Conservation (phyloP, 2,329 filamentous ascomycete species). For the Paraphaeosphaeria sporulosa region DNA sequence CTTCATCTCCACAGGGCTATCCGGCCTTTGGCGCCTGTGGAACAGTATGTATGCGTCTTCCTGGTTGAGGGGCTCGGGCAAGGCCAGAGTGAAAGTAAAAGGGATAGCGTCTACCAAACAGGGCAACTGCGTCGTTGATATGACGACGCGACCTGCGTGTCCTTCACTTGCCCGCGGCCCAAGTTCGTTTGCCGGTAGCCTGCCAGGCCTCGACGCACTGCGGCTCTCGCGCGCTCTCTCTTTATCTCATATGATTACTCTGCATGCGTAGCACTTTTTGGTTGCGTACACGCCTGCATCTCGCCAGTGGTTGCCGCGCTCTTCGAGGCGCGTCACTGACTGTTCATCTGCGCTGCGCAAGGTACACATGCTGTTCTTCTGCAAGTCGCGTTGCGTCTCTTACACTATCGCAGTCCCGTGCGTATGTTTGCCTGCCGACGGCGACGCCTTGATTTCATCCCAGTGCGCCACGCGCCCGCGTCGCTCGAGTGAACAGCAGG, state of each 20-base stretch:
- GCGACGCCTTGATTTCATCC: background rate
- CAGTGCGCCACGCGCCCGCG: background rate
- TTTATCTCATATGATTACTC: background rate
- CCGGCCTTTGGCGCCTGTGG: background rate
- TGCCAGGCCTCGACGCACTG: background rate
- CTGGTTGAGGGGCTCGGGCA: background rate
- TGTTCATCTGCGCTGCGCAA: background rate
- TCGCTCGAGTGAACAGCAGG: background rate
- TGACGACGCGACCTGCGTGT: conserved; percentile 2
- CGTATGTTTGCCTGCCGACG: background rate
- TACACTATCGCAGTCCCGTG: background rate
- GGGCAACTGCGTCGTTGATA: conserved; percentile 3
- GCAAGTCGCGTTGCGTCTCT: background rate
- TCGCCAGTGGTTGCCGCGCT: background rate
- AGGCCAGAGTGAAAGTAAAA: background rate
- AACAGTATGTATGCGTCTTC: background rate
- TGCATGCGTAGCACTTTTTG: background rate
- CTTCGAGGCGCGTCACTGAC: background rate
- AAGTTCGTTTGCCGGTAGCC: background rate
- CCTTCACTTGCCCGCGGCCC: conserved; percentile 4
- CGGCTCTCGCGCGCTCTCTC: background rate
- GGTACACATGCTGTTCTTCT: background rate
- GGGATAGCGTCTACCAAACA: background rate
- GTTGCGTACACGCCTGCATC: background rate
- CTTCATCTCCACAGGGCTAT: background rate